Evolutionary conservation across 1,284 basidiomycete species (phyloP), one percentile per base, ranked within the genome.

Genomic region (Neonothopanus nambi): DNA sequence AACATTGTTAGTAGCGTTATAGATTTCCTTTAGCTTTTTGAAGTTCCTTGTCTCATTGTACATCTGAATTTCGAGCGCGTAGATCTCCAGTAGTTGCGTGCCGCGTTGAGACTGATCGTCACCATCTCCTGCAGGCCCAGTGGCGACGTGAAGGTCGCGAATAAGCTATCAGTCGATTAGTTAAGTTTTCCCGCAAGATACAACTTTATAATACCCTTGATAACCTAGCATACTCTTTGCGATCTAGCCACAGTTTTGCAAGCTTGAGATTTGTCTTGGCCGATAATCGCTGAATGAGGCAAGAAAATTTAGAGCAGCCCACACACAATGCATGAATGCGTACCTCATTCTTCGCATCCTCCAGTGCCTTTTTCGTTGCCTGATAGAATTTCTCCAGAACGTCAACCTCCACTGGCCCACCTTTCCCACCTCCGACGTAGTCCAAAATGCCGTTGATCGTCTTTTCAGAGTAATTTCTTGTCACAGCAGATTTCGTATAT

Each of bases 21-120:
- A 99, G 50, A 98, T 97, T 70, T 98, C 93, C 93, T 98, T 97
- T 48, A 98, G 80, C 70, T 97, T 98, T 74, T 95, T 95, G 72
- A 87, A 90, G 68, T 99, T 97, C 64, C 90, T 87, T 60, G 88
- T 91, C 71, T 98, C 95, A 62, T 95, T 95, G 73, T 98, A 95
- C 97, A 99, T 99, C 67, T 98, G 96, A 52, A 99, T 99, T 70
- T 99, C 96, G 44, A 98, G 84, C 0, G 97, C 95, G 65, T 98
- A 98, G 44, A 99, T 93, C 72, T 99, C 97, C n/a, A 99, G 82
- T 15, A 99, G 77, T 63, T 95, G 91, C 1, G 94, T 96, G 8
- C 93, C 94, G 45, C 89, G 86, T 63, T 91, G 88, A 8, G 91
- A 91, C 64, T 95, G 90, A 64, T 95, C 93, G 57, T 93, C 88